These are phyloP conservation scores for Pythium pyrilobum DNA, from an alignment of 352 stramenopile species.

Conservation along the genomic window DNA sequence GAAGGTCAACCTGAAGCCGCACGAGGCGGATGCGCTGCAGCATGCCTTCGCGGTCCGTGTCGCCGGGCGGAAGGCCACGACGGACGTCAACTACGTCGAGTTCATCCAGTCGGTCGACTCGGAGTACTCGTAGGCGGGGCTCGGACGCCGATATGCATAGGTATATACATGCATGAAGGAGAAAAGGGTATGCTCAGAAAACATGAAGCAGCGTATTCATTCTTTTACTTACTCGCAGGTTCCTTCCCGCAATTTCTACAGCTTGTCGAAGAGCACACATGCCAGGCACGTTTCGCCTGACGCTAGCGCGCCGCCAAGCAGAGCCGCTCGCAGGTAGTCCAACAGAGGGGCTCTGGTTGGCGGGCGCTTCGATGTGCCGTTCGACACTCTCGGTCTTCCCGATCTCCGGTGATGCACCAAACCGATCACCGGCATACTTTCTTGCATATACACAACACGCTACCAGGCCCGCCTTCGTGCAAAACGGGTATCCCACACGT, in stretches of 20 bases:
- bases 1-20: slow-evolving; percentile 43
- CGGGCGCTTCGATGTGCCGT: slow-evolving; percentile 16
- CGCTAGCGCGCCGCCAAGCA: slow-evolving; percentile 13
- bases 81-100: slow-evolving; percentile 72
- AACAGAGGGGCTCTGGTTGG: slow-evolving; percentile 14
- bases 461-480: no score
- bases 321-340: not conserved
- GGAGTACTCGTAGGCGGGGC: slow-evolving; percentile 36
- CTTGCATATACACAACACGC: not conserved
- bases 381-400: not conserved
- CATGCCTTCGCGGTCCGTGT: slow-evolving; percentile 47
- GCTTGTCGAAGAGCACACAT: slow-evolving; percentile 16
- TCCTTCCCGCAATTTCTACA: not conserved
- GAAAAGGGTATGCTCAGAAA: no score
- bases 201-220: no score
- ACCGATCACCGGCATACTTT: not conserved
- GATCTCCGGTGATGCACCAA: not conserved
- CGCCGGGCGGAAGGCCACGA: slow-evolving; percentile 44
- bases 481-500: not conserved
- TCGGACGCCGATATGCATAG: not conserved
- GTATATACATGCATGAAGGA: no score
- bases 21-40: slow-evolving; percentile 48
- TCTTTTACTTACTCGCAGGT: no score
- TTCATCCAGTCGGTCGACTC: slow-evolving; percentile 76
- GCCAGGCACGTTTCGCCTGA: not conserved